Evolutionary conservation across 345 rosid species (phyloP), one percentile per base, ranked within the genome.

Genomic region (Brassica nigra): DNA sequence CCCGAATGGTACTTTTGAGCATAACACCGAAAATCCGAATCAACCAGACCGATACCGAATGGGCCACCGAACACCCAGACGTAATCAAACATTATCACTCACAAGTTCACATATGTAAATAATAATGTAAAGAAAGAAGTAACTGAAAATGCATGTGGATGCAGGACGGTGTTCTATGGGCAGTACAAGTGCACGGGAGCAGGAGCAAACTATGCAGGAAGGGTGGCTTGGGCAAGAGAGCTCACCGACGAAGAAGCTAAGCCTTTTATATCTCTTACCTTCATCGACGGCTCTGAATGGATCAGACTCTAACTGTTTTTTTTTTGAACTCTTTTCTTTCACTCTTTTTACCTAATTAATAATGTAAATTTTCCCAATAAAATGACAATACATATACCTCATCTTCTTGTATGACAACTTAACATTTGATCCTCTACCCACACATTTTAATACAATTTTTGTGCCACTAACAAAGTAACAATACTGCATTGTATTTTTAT

Each of bases 131-230:
- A 16, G 61, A 54, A 54, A 54, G 4, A 54, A 16, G 27, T 54
- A 54, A 54, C 1, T 54, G 5, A 52, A 27, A 20, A 18, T 0
- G 8, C 36, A 47, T 66, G 72, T 55, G 62, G 14, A 63, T 79
- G 70, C 92, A 95, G 99, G 98, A 95, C 99, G 10, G 99, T 95
- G 70, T 95, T 87, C 75, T 95, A 92, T 77, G 99, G 99, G 47
- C 97, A 95, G 66, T 93, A 95, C 85, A 95, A 92, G 79, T 95
- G 99, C 85, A 89, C 82, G 0, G 99, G 99, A 49, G 80, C 89
- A 62, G 99, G 99, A 74, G 91, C 99, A 8, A 85, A 79, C 79
- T 93, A 85, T 82, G 92, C 88, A 15, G 98, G 96, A 64, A 86
- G 99, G 65, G 99, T 95, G 5, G 69, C 97, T 1, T 95, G 98